Conservation (phyloP, 2,329 filamentous ascomycete genomes). For the Fusarium paranaense region DNA sequence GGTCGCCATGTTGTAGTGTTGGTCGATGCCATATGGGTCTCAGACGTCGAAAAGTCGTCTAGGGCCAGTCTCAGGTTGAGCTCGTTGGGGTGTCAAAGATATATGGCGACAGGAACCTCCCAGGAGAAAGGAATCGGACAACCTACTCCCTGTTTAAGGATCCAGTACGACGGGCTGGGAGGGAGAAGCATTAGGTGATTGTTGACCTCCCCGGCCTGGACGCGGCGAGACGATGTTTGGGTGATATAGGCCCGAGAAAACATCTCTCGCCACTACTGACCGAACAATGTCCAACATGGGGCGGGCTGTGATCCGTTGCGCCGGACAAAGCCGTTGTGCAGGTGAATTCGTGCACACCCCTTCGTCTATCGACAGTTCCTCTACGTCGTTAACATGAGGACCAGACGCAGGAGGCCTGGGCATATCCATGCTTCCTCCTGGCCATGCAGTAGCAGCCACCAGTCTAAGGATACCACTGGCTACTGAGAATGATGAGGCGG, state of each 20-base stretch:
- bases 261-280: conserved; percentile 16
- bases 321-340: conserved; percentile 1
- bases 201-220: conserved; percentile 2
- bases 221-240: conserved; percentile 8
- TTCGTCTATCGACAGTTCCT: neutral
- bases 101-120: conserved; percentile 21
- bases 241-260: conserved; percentile 20
- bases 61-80: conserved; percentile 15
- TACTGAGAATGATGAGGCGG: neutral
- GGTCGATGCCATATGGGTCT: conserved; percentile 17
- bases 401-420: conserved; percentile 6
- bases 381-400: neutral
- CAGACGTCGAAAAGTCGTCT: conserved; percentile 14
- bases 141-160: conserved; percentile 6
- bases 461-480: conserved; percentile 20
- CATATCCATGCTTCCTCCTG: conserved; percentile 17
- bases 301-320: neutral
- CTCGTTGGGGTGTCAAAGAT: conserved; percentile 25
- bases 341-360: conserved; percentile 10
- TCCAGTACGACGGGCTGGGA: neutral
- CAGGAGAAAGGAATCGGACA: neutral
- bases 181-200: neutral
- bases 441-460: conserved; percentile 10
- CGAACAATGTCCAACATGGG: neutral
- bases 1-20: conserved; percentile 23